Conservation (phyloP, 1,284 basidiomycete species). For the Phellinidium pouzarii region DNA sequence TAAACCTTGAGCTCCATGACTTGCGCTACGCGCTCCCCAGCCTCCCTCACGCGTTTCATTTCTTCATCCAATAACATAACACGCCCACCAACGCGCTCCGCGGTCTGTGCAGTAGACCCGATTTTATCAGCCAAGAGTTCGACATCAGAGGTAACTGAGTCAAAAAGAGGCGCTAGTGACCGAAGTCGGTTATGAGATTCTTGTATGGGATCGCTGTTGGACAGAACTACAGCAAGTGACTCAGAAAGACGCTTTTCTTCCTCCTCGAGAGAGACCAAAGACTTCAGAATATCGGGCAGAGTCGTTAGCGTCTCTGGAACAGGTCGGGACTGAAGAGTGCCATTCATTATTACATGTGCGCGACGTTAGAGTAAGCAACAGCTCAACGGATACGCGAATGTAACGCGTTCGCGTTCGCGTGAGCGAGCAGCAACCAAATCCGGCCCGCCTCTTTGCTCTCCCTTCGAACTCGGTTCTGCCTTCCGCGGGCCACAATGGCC, state of each 20-base stretch:
- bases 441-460: neutral
- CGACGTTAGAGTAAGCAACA: neutral
- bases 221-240: constrained; percentile 69
- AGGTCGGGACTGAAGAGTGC: neutral
- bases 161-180: constrained; percentile 56
- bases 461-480: neutral
- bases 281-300: constrained; percentile 61
- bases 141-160: constrained; percentile 58
- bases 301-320: constrained; percentile 40
- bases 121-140: constrained; percentile 51
- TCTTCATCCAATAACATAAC: constrained; percentile 87
- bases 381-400: neutral
- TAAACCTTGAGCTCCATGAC: constrained; percentile 85
- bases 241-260: constrained; percentile 74
- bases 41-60: constrained; percentile 80
- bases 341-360: neutral
- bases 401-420: neutral
- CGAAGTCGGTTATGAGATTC: constrained; percentile 59
- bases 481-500: constrained; percentile 46
- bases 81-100: constrained; percentile 83
- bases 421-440: neutral
- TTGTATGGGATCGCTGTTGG: constrained; percentile 61
- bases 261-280: constrained; percentile 67
- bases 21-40: constrained; percentile 78
- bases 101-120: constrained; percentile 69